These are phyloP conservation scores for Linderina pennispora DNA, from an alignment of 192 early-diverging fungal genomes.

Conservation along the genomic window DNA sequence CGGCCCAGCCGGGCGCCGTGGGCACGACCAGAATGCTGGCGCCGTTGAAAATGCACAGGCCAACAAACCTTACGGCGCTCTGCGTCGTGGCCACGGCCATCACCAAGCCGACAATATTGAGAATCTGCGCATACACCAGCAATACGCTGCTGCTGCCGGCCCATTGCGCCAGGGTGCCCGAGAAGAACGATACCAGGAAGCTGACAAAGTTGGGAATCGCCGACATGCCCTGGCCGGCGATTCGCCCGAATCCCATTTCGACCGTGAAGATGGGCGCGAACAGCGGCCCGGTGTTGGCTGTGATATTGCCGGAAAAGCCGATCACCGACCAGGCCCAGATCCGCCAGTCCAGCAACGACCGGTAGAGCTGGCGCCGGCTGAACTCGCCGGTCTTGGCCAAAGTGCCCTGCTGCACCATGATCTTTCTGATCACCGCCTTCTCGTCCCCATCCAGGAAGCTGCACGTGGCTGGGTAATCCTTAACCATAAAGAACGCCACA, in stretches of 20 bases:
- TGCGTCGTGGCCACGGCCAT: conserved; percentile 4
- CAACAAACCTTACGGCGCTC: conserved; percentile 4
- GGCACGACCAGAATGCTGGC: conserved; percentile 1
- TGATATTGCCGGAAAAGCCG: conserved; percentile 2
- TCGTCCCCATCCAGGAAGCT: conserved; percentile 1
- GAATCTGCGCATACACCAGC: background rate
- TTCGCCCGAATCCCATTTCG: conserved; percentile 4
- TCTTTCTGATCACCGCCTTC: conserved; percentile 4
- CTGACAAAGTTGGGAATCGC: conserved; percentile 2
- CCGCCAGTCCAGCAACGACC: conserved; percentile 4
- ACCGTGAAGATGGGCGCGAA: conserved; percentile 7
- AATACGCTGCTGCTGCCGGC: conserved; percentile 1
- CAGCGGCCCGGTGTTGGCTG: conserved; percentile 4
- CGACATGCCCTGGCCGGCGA: conserved; percentile 7
- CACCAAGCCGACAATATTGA: conserved; percentile 2
- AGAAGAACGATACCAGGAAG: conserved; percentile 5
- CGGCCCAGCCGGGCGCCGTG: conserved; percentile 2
- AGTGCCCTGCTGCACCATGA: conserved; percentile 6
- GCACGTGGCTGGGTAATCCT: conserved; percentile 6
- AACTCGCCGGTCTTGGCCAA: conserved; percentile 4
- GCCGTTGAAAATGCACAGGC: conserved; percentile 1
- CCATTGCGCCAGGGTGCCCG: background rate
- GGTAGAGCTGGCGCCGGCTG: conserved; percentile 1
- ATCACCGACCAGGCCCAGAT: conserved; percentile 6
- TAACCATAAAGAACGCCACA: conserved; percentile 7